Evolutionary conservation across 2,329 filamentous ascomycete genomes (phyloP), one percentile per base, ranked within the genome.

Genomic region (Fusarium sp.): DNA sequence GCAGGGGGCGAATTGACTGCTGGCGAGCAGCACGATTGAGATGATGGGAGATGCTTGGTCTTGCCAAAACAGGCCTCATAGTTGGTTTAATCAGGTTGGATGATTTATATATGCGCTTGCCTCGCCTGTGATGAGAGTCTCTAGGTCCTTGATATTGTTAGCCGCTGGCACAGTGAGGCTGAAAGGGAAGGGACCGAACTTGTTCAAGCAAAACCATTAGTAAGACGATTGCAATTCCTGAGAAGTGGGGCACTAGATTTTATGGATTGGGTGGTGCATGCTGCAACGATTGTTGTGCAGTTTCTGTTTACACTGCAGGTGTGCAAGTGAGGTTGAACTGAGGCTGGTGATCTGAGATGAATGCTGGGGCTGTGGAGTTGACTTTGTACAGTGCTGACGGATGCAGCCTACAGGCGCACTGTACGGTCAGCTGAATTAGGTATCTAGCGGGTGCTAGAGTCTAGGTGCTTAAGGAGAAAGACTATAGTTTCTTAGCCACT

Each of bases 361-460:
- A 72, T 68, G 65, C 63, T 72, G 73, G 71, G 73, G 73, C 71
- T 61, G 73, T 72, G 60, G 70, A 67, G 53, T 66, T 62, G 23
- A 13, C 11, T 11, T 9, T 41, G 31, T 18, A 71, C 59, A 61
- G 62, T 68, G 50, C 23, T 6, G 11, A 10, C 10, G 10, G 7
- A 8, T 4, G 6, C 8, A 3, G 5, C 10, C 2, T 2, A 15
- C 16, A 6, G 7, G 10, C 12, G n/a, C 34, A 41, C 41, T 61
- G 18, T 31, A 43, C n/a, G 1, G 4, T 7, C 10, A 11, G 39
- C 13, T 6, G 15, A 46, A 12, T 11, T 47, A 55, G 27, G 52
- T 41, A 55, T 18, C 28, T 43, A 18, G 28, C 13, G 12, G 52
- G 39, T 55, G 51, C 27, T n/a, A 34, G 34, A 40, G 10, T 15